Evolutionary conservation across 108 stramenopile genomes (phyloP).

Genomic region (Pseudonitzschia multiseries): DNA sequence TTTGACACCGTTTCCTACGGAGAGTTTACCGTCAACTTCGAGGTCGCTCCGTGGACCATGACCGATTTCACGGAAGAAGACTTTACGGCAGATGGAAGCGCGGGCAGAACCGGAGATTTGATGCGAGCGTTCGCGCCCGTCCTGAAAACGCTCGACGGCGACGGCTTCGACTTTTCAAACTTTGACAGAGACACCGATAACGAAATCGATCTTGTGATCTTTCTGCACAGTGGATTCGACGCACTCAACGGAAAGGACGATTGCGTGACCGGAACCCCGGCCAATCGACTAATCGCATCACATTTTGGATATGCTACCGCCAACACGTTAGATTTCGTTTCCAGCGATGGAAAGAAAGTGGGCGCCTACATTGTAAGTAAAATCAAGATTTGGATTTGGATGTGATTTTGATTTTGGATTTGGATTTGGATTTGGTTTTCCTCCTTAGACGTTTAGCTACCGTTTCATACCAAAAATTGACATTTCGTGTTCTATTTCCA

Average conservation of each 20-base stretch:
- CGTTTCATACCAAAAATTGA: no score
- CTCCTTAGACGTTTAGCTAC: no score
- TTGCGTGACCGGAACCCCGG: conserved; percentile 29
- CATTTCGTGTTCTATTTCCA: no score
- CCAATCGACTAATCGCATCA: conserved; percentile 23
- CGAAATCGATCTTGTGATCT: conserved; percentile 9
- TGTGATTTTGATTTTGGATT: no score
- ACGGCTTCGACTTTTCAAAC: background rate
- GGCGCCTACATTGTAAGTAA: conserved; percentile 14
- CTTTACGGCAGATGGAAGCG: conserved; percentile 17
- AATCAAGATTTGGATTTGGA: no score
- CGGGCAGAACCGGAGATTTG: conserved; percentile 13
- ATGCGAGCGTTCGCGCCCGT: conserved; percentile 17
- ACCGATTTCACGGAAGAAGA: conserved; percentile 18
- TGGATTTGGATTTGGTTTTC: no score
- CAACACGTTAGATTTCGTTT: background rate
- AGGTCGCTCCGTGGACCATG: conserved; percentile 20
- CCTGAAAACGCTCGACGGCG: conserved; percentile 14
- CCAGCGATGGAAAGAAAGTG: conserved; percentile 21
- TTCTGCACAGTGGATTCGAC: conserved; percentile 39
- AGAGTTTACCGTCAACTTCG: conserved; percentile 12
- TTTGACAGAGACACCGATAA: conserved; percentile 16
- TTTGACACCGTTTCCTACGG: conserved; percentile 32
- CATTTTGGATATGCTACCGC: conserved; percentile 17
- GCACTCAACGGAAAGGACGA: conserved; percentile 41